Percentiles rank a stretch among this genome's conserved stretches.
Conservation (phyloP, 148 eudicot genomes). For the Euryodendron excelsum region DNA sequence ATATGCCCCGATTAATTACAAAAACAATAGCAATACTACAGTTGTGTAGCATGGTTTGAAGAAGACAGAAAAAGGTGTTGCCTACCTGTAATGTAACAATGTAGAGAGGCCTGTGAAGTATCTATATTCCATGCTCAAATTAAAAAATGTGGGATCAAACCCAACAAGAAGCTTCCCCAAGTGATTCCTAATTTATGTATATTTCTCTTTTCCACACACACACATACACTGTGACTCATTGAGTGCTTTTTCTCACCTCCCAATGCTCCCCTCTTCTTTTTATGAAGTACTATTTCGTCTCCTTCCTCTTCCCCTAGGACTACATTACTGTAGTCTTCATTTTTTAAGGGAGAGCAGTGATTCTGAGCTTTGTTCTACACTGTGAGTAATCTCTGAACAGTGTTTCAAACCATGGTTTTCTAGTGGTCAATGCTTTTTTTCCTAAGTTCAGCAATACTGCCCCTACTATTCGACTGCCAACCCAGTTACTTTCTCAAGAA, state of each 20-base stretch:
- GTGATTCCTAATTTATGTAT: neutral
- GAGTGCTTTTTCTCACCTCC: conserved; percentile 4
- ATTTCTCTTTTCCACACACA: too few species aligned
- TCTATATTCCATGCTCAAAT: too few species aligned
- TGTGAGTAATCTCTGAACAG: conserved; percentile 16
- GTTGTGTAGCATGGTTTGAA: too few species aligned
- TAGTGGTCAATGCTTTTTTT: neutral
- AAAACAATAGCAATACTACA: too few species aligned
- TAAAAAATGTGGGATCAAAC: too few species aligned
- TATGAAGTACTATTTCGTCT: conserved; percentile 19
- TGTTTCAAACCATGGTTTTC: neutral
- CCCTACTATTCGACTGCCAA: conserved; percentile 13
- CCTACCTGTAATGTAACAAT: neutral
- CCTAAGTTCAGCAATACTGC: conserved; percentile 19
- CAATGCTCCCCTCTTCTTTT: conserved; percentile 25
- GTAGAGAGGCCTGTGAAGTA: neutral
- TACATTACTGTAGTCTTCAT: neutral
- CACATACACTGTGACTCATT: too few species aligned
- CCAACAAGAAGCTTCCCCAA: conserved; percentile 1
- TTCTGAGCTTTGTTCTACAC: too few species aligned
- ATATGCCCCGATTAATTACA: too few species aligned
- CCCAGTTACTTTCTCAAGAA: conserved; percentile 14
- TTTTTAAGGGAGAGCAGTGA: neutral
- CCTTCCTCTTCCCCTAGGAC: conserved; percentile 6
- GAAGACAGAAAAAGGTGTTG: too few species aligned